Percentiles rank a stretch among this genome's conserved stretches.
Conservation (phyloP, 768 basidiomycete species). For the Cubamyces lactineus region DNA sequence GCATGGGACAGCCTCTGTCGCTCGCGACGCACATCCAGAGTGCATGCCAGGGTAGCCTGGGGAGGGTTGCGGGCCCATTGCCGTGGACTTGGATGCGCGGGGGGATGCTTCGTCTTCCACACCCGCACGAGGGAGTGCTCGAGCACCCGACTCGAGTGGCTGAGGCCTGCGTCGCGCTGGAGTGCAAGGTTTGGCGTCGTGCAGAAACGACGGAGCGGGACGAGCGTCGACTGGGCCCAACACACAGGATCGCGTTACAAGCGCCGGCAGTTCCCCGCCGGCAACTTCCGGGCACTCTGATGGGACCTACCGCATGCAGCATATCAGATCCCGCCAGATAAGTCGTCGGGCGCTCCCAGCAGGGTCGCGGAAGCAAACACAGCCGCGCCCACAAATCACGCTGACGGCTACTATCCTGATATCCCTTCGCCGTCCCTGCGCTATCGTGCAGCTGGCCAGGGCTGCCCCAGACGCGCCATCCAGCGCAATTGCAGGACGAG, state of each 20-base stretch:
- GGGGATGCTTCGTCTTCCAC: neutral
- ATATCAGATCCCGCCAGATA: slow-evolving; percentile 23
- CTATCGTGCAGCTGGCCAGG: neutral
- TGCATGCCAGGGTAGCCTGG: neutral
- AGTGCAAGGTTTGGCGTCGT: neutral
- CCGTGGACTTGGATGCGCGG: neutral
- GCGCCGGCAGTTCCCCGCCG: slow-evolving; percentile 1
- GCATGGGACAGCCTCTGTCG: neutral
- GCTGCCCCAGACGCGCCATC: slow-evolving; percentile 1
- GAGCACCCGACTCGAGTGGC: neutral
- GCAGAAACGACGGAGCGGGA: slow-evolving; percentile 17
- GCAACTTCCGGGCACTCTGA: slow-evolving; percentile 5
- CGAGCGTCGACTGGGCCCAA: slow-evolving; percentile 3
- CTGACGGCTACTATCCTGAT: slow-evolving; percentile 5
- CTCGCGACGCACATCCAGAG: too few relatives aligned
- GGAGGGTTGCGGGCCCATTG: neutral
- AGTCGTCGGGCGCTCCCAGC: neutral
- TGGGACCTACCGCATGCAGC: slow-evolving; percentile 14
- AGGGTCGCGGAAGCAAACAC: slow-evolving; percentile 26
- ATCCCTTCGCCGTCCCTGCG: neutral
- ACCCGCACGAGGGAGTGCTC: slow-evolving; percentile 1
- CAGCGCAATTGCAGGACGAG: slow-evolving; percentile 1
- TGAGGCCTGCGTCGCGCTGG: neutral
- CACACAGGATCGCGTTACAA: neutral
- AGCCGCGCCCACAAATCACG: slow-evolving; percentile 21